phyloP scores from a whole-genome alignment of 345 rosid species.

The sweet orange (Citrus sinensis) region DVS_A1.0 CM039165.1:34847501-34848000 shows the following conservation, averaged over 20 bases:
- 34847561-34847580: conserved; percentile 27
- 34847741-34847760: conserved; percentile 40
- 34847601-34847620: not conserved
- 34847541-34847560: conserved; percentile 42
- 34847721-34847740: conserved; percentile 47
- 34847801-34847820: conserved; percentile 38
- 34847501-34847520: not conserved
- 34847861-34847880: not conserved
- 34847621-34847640: not conserved
- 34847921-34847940: conserved; percentile 41
- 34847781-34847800: conserved; percentile 44
- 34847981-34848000: conserved; percentile 45
- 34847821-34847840: conserved; percentile 47
- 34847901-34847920: conserved; percentile 28
- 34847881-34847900: not conserved
- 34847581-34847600: conserved; percentile 5
- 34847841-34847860: not conserved
- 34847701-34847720: conserved; percentile 61
- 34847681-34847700: conserved; percentile 69
- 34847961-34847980: conserved; percentile 41
- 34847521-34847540: conserved; percentile 25
- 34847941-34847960: conserved; percentile 50
- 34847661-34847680: conserved; percentile 28
- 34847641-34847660: not conserved
- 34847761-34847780: conserved; percentile 60